Evolutionary conservation across 495 filamentous ascomycete species (phyloP).

Genomic region (Talaromyces trachyspermus): DNA sequence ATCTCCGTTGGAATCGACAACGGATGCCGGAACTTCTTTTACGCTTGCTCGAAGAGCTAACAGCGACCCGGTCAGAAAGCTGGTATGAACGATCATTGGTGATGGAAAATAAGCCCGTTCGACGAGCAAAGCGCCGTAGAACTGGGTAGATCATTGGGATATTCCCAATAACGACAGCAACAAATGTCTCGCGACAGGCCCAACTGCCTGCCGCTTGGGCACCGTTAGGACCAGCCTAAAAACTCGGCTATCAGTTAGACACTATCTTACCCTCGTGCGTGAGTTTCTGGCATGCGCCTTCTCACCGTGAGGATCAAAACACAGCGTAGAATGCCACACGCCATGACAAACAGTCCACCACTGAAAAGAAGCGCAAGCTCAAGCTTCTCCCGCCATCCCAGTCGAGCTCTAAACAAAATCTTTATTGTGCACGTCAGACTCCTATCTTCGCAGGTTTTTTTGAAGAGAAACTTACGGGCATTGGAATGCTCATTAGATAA

Average conservation of each 20-base stretch:
- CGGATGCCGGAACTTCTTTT: too few species aligned
- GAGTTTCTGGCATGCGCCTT: too few species aligned
- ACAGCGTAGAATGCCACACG: constrained; percentile 47
- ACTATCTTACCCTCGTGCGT: too few species aligned
- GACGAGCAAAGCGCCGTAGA: too few species aligned
- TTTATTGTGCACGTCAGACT: too few species aligned
- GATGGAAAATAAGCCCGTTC: too few species aligned
- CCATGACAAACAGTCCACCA: constrained; percentile 49
- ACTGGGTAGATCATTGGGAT: constrained; percentile 51
- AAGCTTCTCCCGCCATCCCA: constrained; percentile 31
- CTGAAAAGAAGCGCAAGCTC: constrained; percentile 44
- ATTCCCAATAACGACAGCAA: constrained; percentile 47
- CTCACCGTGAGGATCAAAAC: constrained; percentile 42
- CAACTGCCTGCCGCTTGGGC: constrained; percentile 42
- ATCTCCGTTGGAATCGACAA: too few species aligned
- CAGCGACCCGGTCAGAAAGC: too few species aligned
- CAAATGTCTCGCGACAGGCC: constrained; percentile 53
- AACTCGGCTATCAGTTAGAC: too few species aligned
- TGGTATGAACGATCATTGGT: too few species aligned
- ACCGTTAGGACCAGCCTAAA: constrained; percentile 25
- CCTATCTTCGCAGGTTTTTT: too few species aligned
- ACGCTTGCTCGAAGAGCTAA: too few species aligned
- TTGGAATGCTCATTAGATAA: constrained; percentile 44
- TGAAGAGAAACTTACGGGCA: constrained; percentile 33
- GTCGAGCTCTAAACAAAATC: not conserved